Evolutionary conservation across 768 basidiomycete genomes (phyloP), one percentile per base, ranked within the genome.

Genomic region (Hydnomerulius pinastri): DNA sequence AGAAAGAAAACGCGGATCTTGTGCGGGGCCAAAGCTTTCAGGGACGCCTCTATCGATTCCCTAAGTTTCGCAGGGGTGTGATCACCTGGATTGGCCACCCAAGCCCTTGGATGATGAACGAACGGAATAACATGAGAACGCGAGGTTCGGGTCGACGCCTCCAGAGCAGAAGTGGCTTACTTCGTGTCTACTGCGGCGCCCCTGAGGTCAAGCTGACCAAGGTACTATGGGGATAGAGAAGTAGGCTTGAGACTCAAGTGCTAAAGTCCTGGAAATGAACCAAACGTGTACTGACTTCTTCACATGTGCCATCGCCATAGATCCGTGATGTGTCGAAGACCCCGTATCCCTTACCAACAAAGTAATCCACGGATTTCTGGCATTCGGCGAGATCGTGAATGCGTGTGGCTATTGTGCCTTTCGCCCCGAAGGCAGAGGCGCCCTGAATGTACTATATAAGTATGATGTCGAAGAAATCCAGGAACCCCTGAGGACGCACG

Each of bases 1-100:
- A 62, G 56, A 60, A 76, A 75, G 51, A 64, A 73, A 33, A 72
- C 61, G 27, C 73, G 71, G 39, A 76, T 60, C 47, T 52, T 66
- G 39, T 72, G 63, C 13, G 70, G 61, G n/a, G 59, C 55, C 51
- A 73, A 53, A 35, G 69, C 67, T 29, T 59, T 62, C 40, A 74
- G 56, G 47, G 67, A 69, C 20, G 50, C 47, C 30, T 72, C 49
- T 20, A 70, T 46, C n/a, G 56, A 52, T 25, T 53, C 58, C 36
- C 68, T 56, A 4, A 69, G 51, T 27, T 66, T 69, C 56, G 64
- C 64, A 48, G 49, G 53, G 13, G 32, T n/a, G 33, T 33, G 43
- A 50, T 54, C 52, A 43, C 39, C 40, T 20, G 48, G 15, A 13
- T 49, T 35, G 25, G 15, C 18, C n/a, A 30, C 20, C 15, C 20